Base-by-base conservation (phyloP, 2,329 filamentous ascomycete species). In the Hortaea sp. region DNA sequence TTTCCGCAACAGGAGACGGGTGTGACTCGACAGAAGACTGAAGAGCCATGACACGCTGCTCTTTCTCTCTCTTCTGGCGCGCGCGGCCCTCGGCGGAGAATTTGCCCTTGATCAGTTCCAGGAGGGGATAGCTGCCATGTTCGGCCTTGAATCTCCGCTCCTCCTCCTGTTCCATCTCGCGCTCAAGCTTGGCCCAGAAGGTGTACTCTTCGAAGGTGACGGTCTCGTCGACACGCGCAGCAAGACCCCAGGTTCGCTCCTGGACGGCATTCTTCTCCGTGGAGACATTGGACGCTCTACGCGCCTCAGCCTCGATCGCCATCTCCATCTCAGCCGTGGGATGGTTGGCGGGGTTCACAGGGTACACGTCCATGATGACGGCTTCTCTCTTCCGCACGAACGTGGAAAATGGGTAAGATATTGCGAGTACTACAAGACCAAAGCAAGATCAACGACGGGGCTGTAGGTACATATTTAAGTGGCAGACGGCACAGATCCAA, bases 171-270 rank as follows among this genome's bases (percentile, higher is more conserved):
- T 53, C 51, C 11, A 52, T 47, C 37, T 48, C 46, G 11, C 49
- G 49, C 37, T 58, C 56, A 20, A 49, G 48, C 43, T 56, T 56
- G 29, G 52, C 54, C 45, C 53, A 55, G 47, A 38, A 49, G 31
- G 49, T 42, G 43, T 57, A 61, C 41, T 60, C 58, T 41, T 61
- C 58, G 39, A 57, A 56, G 3, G 53, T 42, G 6, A 60, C 49
- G 5, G 42, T 48, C 2, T 49, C 44, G 39, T 61, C 58, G 29
- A 47, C 41, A 28, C 51, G 51, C 9, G 51, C 51, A 34, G 44
- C 46, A 13, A 49, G 35, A 44, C 51, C 51, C 51, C 51, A 53
- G 7, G 38, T 27, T 7, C 51, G 51, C 39, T 53, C 43, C 11
- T 37, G 42, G 37, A 53, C 39, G 10, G n/a, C 39, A 3, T 11